Evolutionary conservation across 495 filamentous ascomycete species (phyloP), one percentile per base, ranked within the genome.

Genomic region (Lasiosphaeriaceae sp.): DNA sequence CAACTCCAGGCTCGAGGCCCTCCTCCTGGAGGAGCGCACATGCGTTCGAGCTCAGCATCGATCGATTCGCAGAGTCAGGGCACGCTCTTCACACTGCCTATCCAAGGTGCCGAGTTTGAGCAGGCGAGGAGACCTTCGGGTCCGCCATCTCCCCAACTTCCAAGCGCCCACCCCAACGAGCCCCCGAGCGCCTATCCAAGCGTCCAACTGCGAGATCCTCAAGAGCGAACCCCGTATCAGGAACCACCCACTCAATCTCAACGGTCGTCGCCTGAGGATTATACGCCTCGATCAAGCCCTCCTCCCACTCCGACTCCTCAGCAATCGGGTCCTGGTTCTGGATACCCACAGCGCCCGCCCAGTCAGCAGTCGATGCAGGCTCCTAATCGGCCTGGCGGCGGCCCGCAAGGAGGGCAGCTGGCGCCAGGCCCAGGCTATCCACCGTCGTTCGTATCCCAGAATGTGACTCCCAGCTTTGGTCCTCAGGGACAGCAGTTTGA

Each of bases 401-500:
- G 43, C 22, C 49, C 43, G 55, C 55, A 44, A 53, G 51, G 37
- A n/a, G 24, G 11, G 3, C 52, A 47, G 44, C 21, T 14, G 11
- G 26, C 22, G 14, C 52, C 23, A 1, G 52, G 52, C 26, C 34
- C 47, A n/a, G 37, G 11, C 14, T 29, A 44, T n/a, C 51, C 35
- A 11, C 8, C 37, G 3, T 43, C 47, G 24, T 9, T 31, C 26
- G 9, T 31, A 9, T 31, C 26, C 26, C 26, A 31, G 4, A 31
- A 9, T 9, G 4, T 9, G 26, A 4, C 26, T 31, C 26, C 26
- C 26, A 31, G 26, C 9, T 31, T 31, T 31, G 26, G 14, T 14
- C 52, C 57, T 7, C 51, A 56, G 14, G 37, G 47, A 7, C 50
- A 57, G 35, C 62, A 56, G 37, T 56, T 14, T 12, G 39, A 43